Evolutionary conservation across 345 rosid species (phyloP).

Genomic region (Eucalyptus marginata): DNA sequence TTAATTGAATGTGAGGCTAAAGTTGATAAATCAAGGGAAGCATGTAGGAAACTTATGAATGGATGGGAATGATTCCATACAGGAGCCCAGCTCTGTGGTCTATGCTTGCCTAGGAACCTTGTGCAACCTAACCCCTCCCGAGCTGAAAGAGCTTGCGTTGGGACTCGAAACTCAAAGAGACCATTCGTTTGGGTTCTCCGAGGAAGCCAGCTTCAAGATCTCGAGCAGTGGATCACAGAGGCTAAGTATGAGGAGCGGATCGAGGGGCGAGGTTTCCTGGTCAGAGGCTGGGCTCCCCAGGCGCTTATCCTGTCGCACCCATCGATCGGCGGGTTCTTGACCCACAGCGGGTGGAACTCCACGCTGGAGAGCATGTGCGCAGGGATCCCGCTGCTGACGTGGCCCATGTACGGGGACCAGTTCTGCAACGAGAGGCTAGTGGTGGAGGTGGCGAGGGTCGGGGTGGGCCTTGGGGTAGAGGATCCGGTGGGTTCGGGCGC

Average conservation of each 20-base stretch:
- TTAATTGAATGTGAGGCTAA: not conserved
- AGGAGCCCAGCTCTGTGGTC: not conserved
- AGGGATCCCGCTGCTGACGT: slow-evolving; percentile 16
- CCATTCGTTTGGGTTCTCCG: slow-evolving; percentile 23
- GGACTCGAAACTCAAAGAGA: slow-evolving; percentile 15
- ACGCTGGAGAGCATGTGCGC: slow-evolving; percentile 5
- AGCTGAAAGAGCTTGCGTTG: slow-evolving; percentile 11
- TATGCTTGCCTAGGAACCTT: slow-evolving; percentile 27
- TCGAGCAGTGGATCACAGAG: slow-evolving; percentile 8
- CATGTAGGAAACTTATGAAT: not conserved
- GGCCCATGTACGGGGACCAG: slow-evolving; percentile 25
- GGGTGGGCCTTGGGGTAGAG: slow-evolving; percentile 4
- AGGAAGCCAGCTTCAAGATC: not conserved
- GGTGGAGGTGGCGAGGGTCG: slow-evolving; percentile 1
- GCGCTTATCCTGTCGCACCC: slow-evolving; percentile 16
- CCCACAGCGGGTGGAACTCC: slow-evolving; percentile 31
- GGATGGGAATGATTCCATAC: slow-evolving; percentile 13
- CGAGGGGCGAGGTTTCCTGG: slow-evolving; percentile 6
- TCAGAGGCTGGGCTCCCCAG: slow-evolving; percentile 27
- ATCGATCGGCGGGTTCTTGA: slow-evolving; percentile 16
- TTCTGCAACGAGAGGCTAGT: slow-evolving; percentile 22
- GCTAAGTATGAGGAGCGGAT: slow-evolving; percentile 8
- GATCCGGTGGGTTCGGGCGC: not conserved
- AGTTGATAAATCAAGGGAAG: not conserved
- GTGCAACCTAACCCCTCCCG: not conserved